Evolutionary conservation across 169 alveolate species (phyloP), one percentile per base, ranked within the genome.

Genomic region (Plasmodium inui): DNA sequence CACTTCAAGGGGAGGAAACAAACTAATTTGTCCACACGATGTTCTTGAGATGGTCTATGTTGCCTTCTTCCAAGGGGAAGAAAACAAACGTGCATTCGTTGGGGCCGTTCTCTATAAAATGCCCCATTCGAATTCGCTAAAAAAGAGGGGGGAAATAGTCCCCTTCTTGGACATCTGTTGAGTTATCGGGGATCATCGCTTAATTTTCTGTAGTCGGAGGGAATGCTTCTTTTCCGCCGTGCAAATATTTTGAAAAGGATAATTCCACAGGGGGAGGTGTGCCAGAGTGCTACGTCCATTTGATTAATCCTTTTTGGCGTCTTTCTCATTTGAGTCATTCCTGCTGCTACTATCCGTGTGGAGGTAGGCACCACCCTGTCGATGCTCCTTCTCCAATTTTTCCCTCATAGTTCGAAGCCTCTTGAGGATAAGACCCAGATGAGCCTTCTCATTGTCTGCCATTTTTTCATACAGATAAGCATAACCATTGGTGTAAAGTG

Each of bases 401-500:
- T 81, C 76, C 14, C 76, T 89, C 90, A 89, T 89, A 80, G 41
- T 22, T 28, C 83, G 71, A 26, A 89, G 71, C 74, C 32, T 89
- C 57, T 80, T 89, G n/a, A 89, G 94, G 70, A 89, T 89, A 81
- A 89, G 26, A 37, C 28, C 72, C 41, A 89, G 39, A 34, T 89
- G 90, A 1, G 83, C 76, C 67, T 89, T 89, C 73, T 89, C 94
- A 89, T 89, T 89, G 39, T 89, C 94, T 41, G 57, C 94, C 80
- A 89, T 89, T 28, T 78, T 89, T 55, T 89, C 94, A 53, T 89
- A 89, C 82, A 89, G 82, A 46, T 89, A 89, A 26, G 88, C 89
- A 50, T 93, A 95, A 32, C 98, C 98, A 32, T 96, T 89, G 9
- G 98, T 96, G 82, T 96, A 94, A 53, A 88, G 67, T 5, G 97